phyloP scores from a whole-genome alignment of 192 early-diverging fungal species.

The Lobosporangium transversale region DNA sequence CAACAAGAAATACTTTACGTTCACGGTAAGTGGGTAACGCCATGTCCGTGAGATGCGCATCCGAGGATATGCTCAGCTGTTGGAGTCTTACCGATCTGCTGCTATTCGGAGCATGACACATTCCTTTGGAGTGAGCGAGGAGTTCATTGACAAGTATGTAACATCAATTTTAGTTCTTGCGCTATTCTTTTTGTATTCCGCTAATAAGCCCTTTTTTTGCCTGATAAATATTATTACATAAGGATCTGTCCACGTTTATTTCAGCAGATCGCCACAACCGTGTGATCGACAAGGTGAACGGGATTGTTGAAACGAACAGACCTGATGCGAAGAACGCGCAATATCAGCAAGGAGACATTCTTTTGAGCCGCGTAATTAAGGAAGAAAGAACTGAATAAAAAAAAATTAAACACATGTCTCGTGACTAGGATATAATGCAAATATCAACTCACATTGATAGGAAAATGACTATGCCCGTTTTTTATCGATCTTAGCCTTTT shows the following conservation, averaged over 20 bases:
- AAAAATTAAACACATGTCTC: not conserved
- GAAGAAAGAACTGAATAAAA: not conserved
- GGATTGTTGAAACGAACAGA: slow-evolving; percentile 97
- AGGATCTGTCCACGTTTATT: slow-evolving; percentile 93
- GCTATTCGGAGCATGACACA: slow-evolving; percentile 96
- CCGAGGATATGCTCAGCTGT: slow-evolving; percentile 91
- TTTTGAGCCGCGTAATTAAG: slow-evolving; percentile 76
- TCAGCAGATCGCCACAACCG: slow-evolving; percentile 96
- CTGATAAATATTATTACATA: no score
- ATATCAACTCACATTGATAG: no score
- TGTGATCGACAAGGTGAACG: slow-evolving; percentile 99
- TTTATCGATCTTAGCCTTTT: no score
- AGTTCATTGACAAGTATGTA: slow-evolving; percentile 96
- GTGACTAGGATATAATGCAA: not conserved
- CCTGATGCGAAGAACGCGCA: slow-evolving; percentile 99
- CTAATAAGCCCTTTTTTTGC: no score
- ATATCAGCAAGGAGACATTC: slow-evolving; percentile 96
- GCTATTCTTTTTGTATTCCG: no score
- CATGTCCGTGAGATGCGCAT: slow-evolving; percentile 99
- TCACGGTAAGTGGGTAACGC: slow-evolving; percentile 86
- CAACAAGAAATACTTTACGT: no score
- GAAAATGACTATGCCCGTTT: no score
- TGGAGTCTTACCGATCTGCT: slow-evolving; percentile 94
- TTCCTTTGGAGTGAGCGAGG: slow-evolving; percentile 94
- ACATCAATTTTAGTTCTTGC: no score